Evolutionary conservation across 2,329 filamentous ascomycete species (phyloP).

Genomic region (Tolypocladium ophioglossoides): DNA sequence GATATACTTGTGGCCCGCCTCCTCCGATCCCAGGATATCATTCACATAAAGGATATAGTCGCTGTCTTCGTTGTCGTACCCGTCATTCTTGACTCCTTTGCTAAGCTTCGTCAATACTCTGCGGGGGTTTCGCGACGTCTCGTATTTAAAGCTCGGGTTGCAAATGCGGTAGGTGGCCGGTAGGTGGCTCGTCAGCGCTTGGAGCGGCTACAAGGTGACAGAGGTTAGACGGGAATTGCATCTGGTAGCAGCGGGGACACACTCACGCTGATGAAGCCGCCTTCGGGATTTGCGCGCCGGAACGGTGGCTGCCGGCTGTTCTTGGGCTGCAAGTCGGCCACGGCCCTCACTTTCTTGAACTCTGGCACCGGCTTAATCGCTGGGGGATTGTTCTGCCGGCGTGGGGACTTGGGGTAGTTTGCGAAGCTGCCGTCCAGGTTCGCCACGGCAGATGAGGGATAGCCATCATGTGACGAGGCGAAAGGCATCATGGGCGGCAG

Average conservation of each 20-base stretch:
- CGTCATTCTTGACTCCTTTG: slow-evolving; percentile 97
- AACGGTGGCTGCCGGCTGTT: slow-evolving; percentile 84
- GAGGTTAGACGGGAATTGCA: not conserved
- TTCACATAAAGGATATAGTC: slow-evolving; percentile 99
- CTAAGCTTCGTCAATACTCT: slow-evolving; percentile 95
- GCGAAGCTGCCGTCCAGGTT: slow-evolving; percentile 58
- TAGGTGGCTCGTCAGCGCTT: slow-evolving; percentile 87
- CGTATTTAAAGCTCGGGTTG: slow-evolving; percentile 97
- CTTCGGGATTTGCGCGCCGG: slow-evolving; percentile 87
- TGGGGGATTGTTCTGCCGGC: slow-evolving; percentile 38
- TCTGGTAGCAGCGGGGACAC: not conserved
- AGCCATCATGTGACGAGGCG: slow-evolving; percentile 57
- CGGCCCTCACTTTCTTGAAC: slow-evolving; percentile 67
- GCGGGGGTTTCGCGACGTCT: slow-evolving; percentile 91
- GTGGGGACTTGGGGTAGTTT: slow-evolving; percentile 47
- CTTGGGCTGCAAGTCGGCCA: slow-evolving; percentile 68
- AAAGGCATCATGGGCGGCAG: slow-evolving; percentile 66
- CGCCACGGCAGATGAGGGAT: slow-evolving; percentile 61
- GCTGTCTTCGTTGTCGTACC: slow-evolving; percentile 97
- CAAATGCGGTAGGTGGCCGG: slow-evolving; percentile 96
- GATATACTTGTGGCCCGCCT: slow-evolving; percentile 87
- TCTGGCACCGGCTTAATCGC: slow-evolving; percentile 64
- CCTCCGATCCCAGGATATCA: slow-evolving; percentile 94
- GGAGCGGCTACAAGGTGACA: slow-evolving; percentile 56
- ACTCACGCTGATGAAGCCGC: slow-evolving; percentile 92